A percentile compares a stretch with the other conserved stretches of the same genome.
phyloP scores from a whole-genome alignment of 106 monocot species.

The Dendrobium chrysotoxum region DNA sequence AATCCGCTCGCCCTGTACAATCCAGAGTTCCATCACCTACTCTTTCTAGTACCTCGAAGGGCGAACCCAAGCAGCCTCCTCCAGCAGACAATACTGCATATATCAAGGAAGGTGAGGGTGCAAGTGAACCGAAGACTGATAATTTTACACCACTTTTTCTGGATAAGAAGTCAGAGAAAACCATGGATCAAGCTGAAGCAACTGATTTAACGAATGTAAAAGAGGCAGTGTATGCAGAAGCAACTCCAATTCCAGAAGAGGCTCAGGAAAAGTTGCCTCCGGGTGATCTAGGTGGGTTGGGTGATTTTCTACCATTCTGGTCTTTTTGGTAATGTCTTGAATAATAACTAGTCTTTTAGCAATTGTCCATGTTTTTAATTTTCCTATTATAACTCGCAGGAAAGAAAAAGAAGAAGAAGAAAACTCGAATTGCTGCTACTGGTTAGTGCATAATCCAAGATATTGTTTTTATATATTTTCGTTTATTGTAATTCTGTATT shows the following conservation, averaged over 20 bases:
- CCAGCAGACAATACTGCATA: conserved; percentile 3
- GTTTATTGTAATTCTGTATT: neutral
- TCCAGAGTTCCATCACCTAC: conserved; percentile 46
- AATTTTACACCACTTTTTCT: conserved; percentile 10
- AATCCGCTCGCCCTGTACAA: conserved; percentile 41
- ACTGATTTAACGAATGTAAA: conserved; percentile 41
- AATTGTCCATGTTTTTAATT: neutral
- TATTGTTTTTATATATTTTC: neutral
- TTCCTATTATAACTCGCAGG: conserved; percentile 24
- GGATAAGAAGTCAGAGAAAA: conserved; percentile 32
- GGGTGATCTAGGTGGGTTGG: conserved; percentile 55
- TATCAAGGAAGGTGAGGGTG: conserved; percentile 23
- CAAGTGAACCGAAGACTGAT: conserved; percentile 26
- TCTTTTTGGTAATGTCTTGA: neutral
- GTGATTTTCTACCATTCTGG: neutral
- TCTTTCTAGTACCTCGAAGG: conserved; percentile 41
- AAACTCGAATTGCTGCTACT: conserved; percentile 28
- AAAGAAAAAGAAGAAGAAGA: conserved; percentile 98
- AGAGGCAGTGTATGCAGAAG: conserved; percentile 41
- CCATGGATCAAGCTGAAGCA: conserved; percentile 23
- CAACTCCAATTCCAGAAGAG: conserved; percentile 46
- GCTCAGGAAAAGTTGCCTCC: conserved; percentile 44
- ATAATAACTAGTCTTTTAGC: neutral
- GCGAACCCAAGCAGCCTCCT: conserved; percentile 15
- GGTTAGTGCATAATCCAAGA: conserved; percentile 32